phyloP scores from a whole-genome alignment of 805 yeast species.

The Wickerhamomyces alni region DNA sequence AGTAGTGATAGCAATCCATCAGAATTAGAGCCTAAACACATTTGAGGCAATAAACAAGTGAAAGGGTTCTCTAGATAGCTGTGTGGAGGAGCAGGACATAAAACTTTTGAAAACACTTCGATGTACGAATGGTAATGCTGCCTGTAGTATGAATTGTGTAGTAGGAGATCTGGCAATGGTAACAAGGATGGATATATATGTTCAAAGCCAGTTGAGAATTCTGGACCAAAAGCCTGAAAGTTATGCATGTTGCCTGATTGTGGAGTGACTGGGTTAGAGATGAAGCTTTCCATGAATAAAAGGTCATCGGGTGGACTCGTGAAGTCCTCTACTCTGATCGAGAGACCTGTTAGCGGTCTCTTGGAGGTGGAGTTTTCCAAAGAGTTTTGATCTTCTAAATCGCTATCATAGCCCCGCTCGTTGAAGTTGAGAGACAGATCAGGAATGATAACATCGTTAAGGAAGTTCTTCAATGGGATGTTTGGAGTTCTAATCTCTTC shows the following conservation, averaged over 20 bases:
- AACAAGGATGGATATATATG: background rate
- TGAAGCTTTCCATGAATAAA: background rate
- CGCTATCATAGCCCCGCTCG: background rate
- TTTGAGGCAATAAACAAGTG: conserved; percentile 53
- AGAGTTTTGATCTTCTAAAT: background rate
- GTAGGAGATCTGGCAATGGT: conserved; percentile 55
- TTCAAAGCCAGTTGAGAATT: conserved; percentile 7
- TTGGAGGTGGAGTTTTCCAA: background rate
- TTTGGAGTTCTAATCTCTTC: background rate
- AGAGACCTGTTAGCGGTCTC: conserved; percentile 5
- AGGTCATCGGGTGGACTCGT: background rate
- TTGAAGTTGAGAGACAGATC: background rate
- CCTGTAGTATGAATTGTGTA: conserved; percentile 53
- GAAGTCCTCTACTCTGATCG: too few relatives aligned
- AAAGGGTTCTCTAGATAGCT: conserved; percentile 61
- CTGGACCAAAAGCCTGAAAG: too few relatives aligned
- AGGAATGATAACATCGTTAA: background rate
- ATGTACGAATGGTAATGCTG: conserved; percentile 60
- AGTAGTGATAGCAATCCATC: conserved; percentile 48
- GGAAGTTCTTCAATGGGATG: background rate
- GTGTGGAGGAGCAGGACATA: conserved; percentile 61
- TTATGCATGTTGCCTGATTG: too few relatives aligned
- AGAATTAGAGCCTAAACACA: conserved; percentile 57
- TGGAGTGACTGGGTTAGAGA: background rate
- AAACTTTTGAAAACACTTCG: conserved; percentile 49